These are phyloP conservation scores for Pichia sp. DNA, from an alignment of 1,139 yeast species.

Conservation along the genomic window DNA sequence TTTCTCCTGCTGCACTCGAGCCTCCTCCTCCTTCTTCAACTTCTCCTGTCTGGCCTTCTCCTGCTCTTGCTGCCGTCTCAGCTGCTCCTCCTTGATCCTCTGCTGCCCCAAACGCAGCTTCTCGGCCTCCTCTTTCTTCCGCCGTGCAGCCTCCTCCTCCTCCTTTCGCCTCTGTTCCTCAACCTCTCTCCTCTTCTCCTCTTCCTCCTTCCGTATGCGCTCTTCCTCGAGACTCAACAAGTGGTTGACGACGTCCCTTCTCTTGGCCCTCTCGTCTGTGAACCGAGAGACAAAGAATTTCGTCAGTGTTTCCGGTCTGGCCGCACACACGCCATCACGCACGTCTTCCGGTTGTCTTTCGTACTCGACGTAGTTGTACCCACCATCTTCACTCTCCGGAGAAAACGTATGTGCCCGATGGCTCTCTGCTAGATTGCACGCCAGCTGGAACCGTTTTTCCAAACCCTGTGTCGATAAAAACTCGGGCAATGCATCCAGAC, in stretches of 20 bases:
- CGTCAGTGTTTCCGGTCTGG: background rate
- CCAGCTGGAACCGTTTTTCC: conserved; percentile 12
- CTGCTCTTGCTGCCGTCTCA: conserved; percentile 22
- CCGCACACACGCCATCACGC: background rate
- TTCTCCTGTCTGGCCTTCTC: conserved; percentile 23
- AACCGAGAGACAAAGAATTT: conserved; percentile 6
- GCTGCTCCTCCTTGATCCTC: conserved; percentile 22
- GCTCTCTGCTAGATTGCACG: conserved; percentile 3
- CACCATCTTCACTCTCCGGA: background rate
- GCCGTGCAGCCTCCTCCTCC: conserved; percentile 25
- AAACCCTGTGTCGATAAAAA: conserved; percentile 12
- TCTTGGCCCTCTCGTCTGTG: conserved; percentile 1
- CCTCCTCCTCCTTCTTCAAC: conserved; percentile 24
- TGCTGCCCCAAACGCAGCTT: conserved; percentile 15
- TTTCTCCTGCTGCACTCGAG: conserved; percentile 25
- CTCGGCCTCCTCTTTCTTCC: conserved; percentile 11
- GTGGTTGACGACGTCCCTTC: conserved; percentile 1
- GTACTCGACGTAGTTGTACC: background rate
- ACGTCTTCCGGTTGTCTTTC: conserved; percentile 1
- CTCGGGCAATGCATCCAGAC: conserved; percentile 6
- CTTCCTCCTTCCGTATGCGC: conserved; percentile 12
- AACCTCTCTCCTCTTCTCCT: conserved; percentile 17
- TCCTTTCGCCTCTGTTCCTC: conserved; percentile 19
- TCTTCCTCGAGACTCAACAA: conserved; percentile 14
- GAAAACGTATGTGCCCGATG: background rate